A percentile compares a stretch with the other conserved stretches of the same genome.
These are phyloP conservation scores for Phytophthora ohioensis DNA, from an alignment of 352 stramenopile genomes.

Conservation along the genomic window DNA sequence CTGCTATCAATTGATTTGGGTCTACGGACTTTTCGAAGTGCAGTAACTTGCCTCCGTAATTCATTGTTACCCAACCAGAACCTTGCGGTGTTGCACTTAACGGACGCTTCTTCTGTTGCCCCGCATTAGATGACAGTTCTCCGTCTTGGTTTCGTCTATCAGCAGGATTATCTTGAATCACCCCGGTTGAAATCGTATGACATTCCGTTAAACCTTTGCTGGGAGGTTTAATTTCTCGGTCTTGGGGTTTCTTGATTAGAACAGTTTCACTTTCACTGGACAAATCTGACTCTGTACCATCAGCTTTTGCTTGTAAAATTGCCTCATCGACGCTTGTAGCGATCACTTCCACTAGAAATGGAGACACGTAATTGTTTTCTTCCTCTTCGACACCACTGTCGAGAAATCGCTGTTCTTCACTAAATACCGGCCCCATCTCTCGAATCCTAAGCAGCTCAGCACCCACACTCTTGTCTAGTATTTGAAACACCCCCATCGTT, in stretches of 20 bases:
- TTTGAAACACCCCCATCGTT: conserved; percentile 16
- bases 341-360: conserved; percentile 36
- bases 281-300: not conserved
- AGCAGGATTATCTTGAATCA: not conserved
- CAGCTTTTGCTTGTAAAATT: conserved; percentile 15
- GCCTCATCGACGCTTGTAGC: conserved; percentile 32
- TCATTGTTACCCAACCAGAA: conserved; percentile 52
- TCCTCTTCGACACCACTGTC: conserved; percentile 16
- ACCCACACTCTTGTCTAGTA: conserved; percentile 24
- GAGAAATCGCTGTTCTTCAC: conserved; percentile 2
- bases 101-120: conserved; percentile 24
- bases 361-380: conserved; percentile 24
- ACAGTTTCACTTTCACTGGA: not conserved
- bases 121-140: not conserved
- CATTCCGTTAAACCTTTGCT: conserved; percentile 9
- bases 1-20: not conserved
- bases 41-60: conserved; percentile 43
- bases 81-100: conserved; percentile 37
- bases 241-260: not conserved
- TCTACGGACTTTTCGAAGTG: conserved; percentile 47
- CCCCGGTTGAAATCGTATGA: not conserved
- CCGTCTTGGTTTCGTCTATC: not conserved
- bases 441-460: conserved; percentile 24
- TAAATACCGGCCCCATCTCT: conserved; percentile 26
- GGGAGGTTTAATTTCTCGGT: not conserved